Base-by-base conservation (phyloP, 768 basidiomycete species). In the Steccherinum ochraceum region DNA sequence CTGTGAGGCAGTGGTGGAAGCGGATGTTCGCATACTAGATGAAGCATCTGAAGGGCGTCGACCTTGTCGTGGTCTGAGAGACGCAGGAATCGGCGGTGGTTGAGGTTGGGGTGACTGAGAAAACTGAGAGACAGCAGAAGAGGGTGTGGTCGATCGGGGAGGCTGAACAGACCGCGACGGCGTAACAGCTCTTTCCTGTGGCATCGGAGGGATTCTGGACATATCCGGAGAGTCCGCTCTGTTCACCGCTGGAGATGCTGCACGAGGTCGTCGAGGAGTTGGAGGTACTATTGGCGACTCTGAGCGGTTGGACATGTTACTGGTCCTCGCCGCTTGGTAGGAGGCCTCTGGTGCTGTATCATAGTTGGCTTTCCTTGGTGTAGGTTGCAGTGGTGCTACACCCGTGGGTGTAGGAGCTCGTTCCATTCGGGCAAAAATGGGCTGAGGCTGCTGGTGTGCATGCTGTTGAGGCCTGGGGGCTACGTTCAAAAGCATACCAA, bases 21-120 rank as follows among this genome's bases (percentile, higher is more conserved):
- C 23, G 18, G 59, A 52, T 12, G 56, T 52, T 13, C 55, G 52
- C 13, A 49, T 47, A 4, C 54, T 43, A 2, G 53, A 48, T 4
- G 72, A 67, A 18, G 72, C 70, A 53, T 77, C 73, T 10, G 76
- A 75, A 10, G 77, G 78, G 12, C 72, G 69, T 45, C 75, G 69
- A 11, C 47, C 60, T 45, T 64, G 58, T 13, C 72, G 61, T 7
- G 72, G 68, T 47, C 72, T 61, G 44, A 72, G 47, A 4, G 69
- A 58, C 7, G 30, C 7, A 35, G 30, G 30, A 27, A 62, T 64
- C 35, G 70, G 66, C 3, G 59, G 54, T 19, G 55, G 46, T 0
- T 49, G 54, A 5, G 60, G 50, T 11, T 61, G 66, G 16, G 63
- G 56, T 4, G 61, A 58, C 16, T 35, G 30, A 35, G 30, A 13